These are phyloP conservation scores for Pseudocercospora cruenta DNA, from an alignment of 2,329 filamentous ascomycete species.

Conservation along the genomic window DNA sequence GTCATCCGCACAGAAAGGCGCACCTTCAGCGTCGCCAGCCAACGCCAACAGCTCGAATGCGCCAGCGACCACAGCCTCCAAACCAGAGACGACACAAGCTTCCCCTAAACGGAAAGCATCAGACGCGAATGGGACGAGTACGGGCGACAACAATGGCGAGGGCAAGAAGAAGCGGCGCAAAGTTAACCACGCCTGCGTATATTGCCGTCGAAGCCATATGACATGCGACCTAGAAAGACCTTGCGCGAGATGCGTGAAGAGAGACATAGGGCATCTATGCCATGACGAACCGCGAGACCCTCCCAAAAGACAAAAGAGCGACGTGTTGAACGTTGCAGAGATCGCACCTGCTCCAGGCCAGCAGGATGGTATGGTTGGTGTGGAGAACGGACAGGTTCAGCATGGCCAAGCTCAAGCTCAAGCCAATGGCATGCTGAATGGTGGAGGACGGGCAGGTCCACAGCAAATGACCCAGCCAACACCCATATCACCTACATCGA, in stretches of 20 bases:
- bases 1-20: not conserved
- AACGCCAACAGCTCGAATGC: constrained; percentile 5
- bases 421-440: constrained; percentile 13
- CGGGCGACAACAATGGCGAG: constrained; percentile 24
- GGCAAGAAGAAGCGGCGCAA: constrained; percentile 55
- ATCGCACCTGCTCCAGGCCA: constrained; percentile 37
- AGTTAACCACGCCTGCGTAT: constrained; percentile 60
- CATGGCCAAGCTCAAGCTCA: constrained; percentile 21
- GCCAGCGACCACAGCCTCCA: constrained; percentile 2
- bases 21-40: constrained; percentile 3
- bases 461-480: constrained; percentile 73
- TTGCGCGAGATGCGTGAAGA: constrained; percentile 96
- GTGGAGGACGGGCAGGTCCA: constrained; percentile 20
- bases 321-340: constrained; percentile 41
- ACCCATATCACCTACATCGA: constrained; percentile 64
- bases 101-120: constrained; percentile 20
- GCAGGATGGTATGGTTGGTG: constrained; percentile 29
- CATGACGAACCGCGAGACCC: constrained; percentile 94
- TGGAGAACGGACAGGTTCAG: constrained; percentile 19
- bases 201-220: constrained; percentile 59
- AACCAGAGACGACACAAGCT: not conserved
- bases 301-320: constrained; percentile 75
- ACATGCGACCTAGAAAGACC: constrained; percentile 73
- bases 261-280: constrained; percentile 97
- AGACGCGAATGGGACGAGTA: constrained; percentile 1